These are phyloP conservation scores for Mucor irregularis DNA, from an alignment of 371 early-diverging fungal genomes.

Conservation along the genomic window DNA sequence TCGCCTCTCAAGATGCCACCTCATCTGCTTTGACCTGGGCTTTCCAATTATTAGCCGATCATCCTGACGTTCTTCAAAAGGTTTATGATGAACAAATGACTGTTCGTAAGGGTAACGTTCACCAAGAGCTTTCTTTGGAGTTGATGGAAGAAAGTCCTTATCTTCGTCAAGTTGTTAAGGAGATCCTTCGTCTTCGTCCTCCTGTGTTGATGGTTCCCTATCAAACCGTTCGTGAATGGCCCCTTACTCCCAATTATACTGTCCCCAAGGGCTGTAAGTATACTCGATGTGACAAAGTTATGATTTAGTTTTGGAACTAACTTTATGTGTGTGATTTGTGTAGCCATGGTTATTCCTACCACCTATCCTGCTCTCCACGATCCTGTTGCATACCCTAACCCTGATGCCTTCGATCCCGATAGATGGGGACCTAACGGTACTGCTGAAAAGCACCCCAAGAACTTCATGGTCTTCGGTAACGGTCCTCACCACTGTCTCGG, in stretches of 20 bases:
- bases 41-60: constrained; percentile 52
- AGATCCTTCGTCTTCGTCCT: constrained; percentile 50
- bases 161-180: constrained; percentile 52
- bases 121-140: constrained; percentile 35
- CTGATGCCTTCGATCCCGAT: constrained; percentile 41
- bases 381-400: constrained; percentile 36
- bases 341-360: constrained; percentile 45
- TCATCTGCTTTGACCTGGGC: constrained; percentile 57
- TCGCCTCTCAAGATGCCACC: constrained; percentile 56
- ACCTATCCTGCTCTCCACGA: constrained; percentile 45
- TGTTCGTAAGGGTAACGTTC: constrained; percentile 32
- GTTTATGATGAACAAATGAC: constrained; percentile 44
- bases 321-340: neutral
- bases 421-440: constrained; percentile 39
- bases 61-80: constrained; percentile 47
- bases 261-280: constrained; percentile 46
- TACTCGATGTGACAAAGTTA: neutral
- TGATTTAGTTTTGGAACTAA: neutral
- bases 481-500: constrained; percentile 45
- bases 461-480: constrained; percentile 41
- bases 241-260: constrained; percentile 42
- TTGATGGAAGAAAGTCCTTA: constrained; percentile 46
- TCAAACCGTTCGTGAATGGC: constrained; percentile 48
- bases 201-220: constrained; percentile 59
- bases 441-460: constrained; percentile 40